These are phyloP conservation scores for Nothopassalora personata DNA, from an alignment of 2,329 filamentous ascomycete genomes.

Conservation along the genomic window DNA sequence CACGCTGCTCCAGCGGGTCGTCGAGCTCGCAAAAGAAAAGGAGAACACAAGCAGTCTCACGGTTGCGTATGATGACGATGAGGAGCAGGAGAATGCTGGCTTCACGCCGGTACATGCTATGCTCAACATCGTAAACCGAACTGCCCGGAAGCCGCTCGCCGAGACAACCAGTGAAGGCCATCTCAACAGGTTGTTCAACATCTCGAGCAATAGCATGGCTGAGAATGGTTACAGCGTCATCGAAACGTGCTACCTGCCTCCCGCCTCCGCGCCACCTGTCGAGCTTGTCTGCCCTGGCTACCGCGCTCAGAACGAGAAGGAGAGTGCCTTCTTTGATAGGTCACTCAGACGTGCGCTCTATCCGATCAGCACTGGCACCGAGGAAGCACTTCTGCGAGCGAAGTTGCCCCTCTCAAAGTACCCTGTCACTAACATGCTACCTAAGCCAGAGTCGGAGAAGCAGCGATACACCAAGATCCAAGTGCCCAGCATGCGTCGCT, in stretches of 20 bases:
- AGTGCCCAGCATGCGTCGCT: constrained; percentile 93
- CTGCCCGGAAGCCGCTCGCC: constrained; percentile 60
- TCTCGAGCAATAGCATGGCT: constrained; percentile 61
- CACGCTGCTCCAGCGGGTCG: constrained; percentile 68
- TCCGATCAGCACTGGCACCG: constrained; percentile 57
- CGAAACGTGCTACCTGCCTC: constrained; percentile 75
- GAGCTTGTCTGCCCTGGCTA: constrained; percentile 71
- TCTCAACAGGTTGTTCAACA: constrained; percentile 71
- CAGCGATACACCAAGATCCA: constrained; percentile 82
- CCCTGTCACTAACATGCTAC: constrained; percentile 63
- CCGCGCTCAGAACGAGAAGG: constrained; percentile 57
- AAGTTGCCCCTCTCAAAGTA: constrained; percentile 63
- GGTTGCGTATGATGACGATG: constrained; percentile 61
- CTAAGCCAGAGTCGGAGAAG: constrained; percentile 73
- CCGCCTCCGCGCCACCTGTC: constrained; percentile 78
- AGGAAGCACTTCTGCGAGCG: constrained; percentile 67
- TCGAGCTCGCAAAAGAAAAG: constrained; percentile 52
- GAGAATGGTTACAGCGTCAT: constrained; percentile 69
- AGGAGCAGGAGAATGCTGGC: constrained; percentile 44
- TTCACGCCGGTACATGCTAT: constrained; percentile 71
- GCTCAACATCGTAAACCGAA: constrained; percentile 71
- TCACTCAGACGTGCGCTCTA: constrained; percentile 70
- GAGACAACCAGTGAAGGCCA: constrained; percentile 67
- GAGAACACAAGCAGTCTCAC: constrained; percentile 58
- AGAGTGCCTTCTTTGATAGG: constrained; percentile 72